Evolutionary conservation across 495 filamentous ascomycete genomes (phyloP).

Genomic region (Penicillium nucicola): DNA sequence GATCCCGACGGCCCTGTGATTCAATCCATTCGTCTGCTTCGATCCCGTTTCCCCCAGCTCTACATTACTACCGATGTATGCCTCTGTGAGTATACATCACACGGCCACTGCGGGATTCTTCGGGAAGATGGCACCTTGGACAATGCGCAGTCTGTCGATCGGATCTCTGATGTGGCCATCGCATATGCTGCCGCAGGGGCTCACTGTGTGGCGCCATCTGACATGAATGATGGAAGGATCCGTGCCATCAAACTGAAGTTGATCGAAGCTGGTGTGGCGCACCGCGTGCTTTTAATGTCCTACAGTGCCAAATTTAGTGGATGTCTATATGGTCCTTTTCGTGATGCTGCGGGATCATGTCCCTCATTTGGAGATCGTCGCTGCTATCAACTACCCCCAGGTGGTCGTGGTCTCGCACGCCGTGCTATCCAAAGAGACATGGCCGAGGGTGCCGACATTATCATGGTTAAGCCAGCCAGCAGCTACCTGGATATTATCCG

Average conservation of each 20-base stretch:
- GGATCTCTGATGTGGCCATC: constrained; percentile 88
- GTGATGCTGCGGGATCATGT: constrained; percentile 88
- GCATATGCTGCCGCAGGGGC: constrained; percentile 91
- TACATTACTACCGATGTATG: constrained; percentile 93
- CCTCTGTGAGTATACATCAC: constrained; percentile 98
- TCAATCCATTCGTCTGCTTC: constrained; percentile 73
- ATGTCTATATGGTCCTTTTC: constrained; percentile 94
- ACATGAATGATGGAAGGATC: constrained; percentile 98
- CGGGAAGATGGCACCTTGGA: constrained; percentile 88
- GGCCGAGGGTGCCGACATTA: constrained; percentile 90
- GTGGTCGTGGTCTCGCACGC: constrained; percentile 87
- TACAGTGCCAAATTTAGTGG: constrained; percentile 97
- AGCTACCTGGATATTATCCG: constrained; percentile 95
- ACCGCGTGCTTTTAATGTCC: constrained; percentile 89
- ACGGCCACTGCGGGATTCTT: constrained; percentile 95
- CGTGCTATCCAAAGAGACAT: constrained; percentile 90
- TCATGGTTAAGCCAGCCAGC: constrained; percentile 97
- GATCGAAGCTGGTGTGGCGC: constrained; percentile 85
- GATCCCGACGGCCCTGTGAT: constrained; percentile 92
- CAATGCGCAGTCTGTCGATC: constrained; percentile 86
- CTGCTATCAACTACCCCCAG: constrained; percentile 94
- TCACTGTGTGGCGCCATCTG: constrained; percentile 93
- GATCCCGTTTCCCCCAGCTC: constrained; percentile 77
- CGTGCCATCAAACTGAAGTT: constrained; percentile 95
- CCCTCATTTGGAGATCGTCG: constrained; percentile 92